Evolutionary conservation across 1,139 yeast genomes (phyloP).

Genomic region (Magnusiomyces suaveolens): DNA sequence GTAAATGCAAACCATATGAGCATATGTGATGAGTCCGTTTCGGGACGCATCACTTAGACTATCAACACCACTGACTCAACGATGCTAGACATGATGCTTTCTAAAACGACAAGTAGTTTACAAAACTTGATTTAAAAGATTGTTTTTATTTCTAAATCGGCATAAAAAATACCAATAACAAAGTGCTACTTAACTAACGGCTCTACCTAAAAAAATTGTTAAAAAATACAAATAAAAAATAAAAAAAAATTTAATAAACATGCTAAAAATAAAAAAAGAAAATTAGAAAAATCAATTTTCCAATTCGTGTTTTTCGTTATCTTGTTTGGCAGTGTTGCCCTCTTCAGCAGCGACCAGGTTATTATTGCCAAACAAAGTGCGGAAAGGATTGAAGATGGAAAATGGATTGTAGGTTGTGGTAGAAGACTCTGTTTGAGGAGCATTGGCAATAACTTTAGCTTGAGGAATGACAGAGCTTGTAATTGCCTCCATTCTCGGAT

Average conservation of each 20-base stretch:
- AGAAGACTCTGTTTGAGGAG: background rate
- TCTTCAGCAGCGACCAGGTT: background rate
- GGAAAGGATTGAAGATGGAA: background rate
- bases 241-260: no score
- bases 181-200: no score
- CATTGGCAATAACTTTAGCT: conserved; percentile 12
- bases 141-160: no score
- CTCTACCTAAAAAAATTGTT: no score
- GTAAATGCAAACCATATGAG: no score
- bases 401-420: background rate
- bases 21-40: no score
- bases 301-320: background rate
- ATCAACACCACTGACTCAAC: no score
- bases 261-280: no score
- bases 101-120: background rate
- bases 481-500: conserved; percentile 16
- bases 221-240: no score
- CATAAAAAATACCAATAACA: no score
- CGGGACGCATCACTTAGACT: no score
- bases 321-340: background rate
- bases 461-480: conserved; percentile 14
- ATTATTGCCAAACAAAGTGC: background rate
- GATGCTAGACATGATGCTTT: no score
- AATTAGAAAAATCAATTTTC: background rate
- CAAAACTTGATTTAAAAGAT: background rate